These are phyloP conservation scores for Corynespora cassiicola DNA, from an alignment of 2,329 filamentous ascomycete genomes.

Conservation along the genomic window DNA sequence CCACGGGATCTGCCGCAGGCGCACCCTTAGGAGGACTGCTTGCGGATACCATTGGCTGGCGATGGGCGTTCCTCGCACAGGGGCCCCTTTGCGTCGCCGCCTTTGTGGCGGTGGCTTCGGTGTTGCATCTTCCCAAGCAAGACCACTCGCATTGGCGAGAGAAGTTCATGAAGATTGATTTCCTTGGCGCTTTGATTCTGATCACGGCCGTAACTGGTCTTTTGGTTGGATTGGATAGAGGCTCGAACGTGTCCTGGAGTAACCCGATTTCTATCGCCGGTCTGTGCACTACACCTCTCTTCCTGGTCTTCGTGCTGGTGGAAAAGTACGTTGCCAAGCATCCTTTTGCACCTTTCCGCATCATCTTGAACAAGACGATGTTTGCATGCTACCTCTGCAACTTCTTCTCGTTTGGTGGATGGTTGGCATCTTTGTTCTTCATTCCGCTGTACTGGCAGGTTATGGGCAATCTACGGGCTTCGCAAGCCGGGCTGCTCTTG, in stretches of 20 bases:
- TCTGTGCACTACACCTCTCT: slow-evolving; percentile 65
- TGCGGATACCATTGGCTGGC: slow-evolving; percentile 77
- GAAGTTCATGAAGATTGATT: slow-evolving; percentile 74
- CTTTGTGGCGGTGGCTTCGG: slow-evolving; percentile 67
- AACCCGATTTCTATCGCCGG: slow-evolving; percentile 64
- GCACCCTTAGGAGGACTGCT: slow-evolving; percentile 74
- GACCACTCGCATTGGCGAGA: slow-evolving; percentile 68
- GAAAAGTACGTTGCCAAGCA: slow-evolving; percentile 72
- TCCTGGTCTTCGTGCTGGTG: slow-evolving; percentile 70
- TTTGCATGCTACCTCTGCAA: slow-evolving; percentile 74
- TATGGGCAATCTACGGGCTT: slow-evolving; percentile 68
- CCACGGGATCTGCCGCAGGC: slow-evolving; percentile 70
- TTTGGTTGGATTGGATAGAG: slow-evolving; percentile 73
- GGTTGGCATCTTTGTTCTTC: slow-evolving; percentile 70
- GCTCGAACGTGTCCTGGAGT: slow-evolving; percentile 74
- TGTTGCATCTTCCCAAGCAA: slow-evolving; percentile 66
- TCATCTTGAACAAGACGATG: slow-evolving; percentile 72
- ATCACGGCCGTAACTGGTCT: slow-evolving; percentile 70
- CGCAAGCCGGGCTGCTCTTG: slow-evolving; percentile 68
- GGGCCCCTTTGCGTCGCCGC: slow-evolving; percentile 72
- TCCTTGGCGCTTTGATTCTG: slow-evolving; percentile 72
- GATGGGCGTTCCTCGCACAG: slow-evolving; percentile 78
- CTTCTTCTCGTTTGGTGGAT: slow-evolving; percentile 72
- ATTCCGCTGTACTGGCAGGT: slow-evolving; percentile 82
- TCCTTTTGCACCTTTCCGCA: slow-evolving; percentile 76